Conservation (phyloP, 176 grass and related monocot species). For the Triticum aestivum region DNA sequence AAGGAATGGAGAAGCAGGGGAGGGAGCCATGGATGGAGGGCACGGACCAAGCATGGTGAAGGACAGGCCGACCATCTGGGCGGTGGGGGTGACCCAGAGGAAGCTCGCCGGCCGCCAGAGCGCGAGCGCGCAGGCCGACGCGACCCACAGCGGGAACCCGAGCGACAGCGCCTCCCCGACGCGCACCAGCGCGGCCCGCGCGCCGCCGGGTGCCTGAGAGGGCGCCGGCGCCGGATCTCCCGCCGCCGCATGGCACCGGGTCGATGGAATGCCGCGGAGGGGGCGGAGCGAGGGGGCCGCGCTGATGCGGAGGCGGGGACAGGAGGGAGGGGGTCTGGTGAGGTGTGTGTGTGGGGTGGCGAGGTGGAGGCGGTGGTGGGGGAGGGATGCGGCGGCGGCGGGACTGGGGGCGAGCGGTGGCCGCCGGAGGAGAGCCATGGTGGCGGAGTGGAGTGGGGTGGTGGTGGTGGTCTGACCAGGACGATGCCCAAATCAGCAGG, state of each 20-base stretch:
- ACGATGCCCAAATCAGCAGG: neutral
- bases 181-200: slow-evolving; percentile 33
- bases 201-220: neutral
- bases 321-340: neutral
- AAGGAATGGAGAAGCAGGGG: neutral
- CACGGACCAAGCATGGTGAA: slow-evolving; percentile 79
- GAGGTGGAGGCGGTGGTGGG: neutral
- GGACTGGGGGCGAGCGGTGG: neutral
- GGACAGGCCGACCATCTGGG: slow-evolving; percentile 62
- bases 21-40: neutral
- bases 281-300: neutral
- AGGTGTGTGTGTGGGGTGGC: neutral
- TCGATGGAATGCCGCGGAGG: neutral
- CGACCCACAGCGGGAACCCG: slow-evolving; percentile 88
- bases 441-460: neutral
- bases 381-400: neutral
- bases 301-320: neutral
- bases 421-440: slow-evolving; percentile 42
- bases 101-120: slow-evolving; percentile 64
- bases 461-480: neutral
- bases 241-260: neutral
- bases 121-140: slow-evolving; percentile 52
- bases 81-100: slow-evolving; percentile 61
- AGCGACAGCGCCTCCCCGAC: slow-evolving; percentile 63
- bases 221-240: slow-evolving; percentile 7